These are phyloP conservation scores for Diospyros lotus DNA, from an alignment of 148 eudicot genomes.

Conservation along the genomic window DNA sequence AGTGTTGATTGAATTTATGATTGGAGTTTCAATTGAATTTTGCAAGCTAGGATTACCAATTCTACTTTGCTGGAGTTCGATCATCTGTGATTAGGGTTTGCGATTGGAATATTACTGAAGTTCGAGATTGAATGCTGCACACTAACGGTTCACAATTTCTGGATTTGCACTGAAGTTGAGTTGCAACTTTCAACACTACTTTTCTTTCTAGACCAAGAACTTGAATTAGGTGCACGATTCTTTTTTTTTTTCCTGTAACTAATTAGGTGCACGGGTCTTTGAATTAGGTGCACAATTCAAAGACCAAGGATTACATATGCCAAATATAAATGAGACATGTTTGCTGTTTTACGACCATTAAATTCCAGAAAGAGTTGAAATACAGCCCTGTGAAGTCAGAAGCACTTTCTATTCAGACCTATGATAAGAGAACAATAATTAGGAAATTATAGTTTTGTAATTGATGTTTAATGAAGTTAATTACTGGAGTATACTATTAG, in stretches of 20 bases:
- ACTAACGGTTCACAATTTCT: background rate
- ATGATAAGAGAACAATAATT: background rate
- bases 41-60: no score
- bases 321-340: background rate
- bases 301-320: background rate
- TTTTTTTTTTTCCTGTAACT: no score
- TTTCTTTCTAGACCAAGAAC: background rate
- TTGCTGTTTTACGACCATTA: background rate
- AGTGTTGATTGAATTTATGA: no score
- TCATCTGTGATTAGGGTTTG: no score
- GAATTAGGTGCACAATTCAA: background rate
- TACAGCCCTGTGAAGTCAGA: background rate
- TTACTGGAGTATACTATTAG: background rate
- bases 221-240: no score
- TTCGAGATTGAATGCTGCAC: no score
- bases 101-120: no score
- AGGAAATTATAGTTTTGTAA: background rate
- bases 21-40: no score
- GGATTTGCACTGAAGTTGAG: background rate
- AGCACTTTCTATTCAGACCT: background rate
- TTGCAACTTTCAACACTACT: background rate
- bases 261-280: no score
- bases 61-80: no score
- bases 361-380: background rate
- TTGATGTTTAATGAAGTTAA: background rate